These are phyloP conservation scores for Crithidia acanthocephali DNA, from an alignment of 208 protist species.

Conservation along the genomic window DNA sequence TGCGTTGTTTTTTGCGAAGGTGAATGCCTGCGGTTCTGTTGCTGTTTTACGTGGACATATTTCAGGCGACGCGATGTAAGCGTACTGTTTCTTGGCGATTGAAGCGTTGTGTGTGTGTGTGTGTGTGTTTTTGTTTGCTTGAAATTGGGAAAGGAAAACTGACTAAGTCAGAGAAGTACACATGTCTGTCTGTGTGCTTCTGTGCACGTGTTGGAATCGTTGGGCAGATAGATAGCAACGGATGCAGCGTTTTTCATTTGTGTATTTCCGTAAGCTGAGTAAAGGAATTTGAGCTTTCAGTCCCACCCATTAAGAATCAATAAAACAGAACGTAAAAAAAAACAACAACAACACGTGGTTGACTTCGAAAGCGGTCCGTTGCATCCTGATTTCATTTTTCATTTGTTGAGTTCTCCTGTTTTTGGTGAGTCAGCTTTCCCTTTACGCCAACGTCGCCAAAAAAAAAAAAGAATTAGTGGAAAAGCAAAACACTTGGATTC, in stretches of 20 bases:
- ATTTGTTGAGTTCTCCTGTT: constrained; percentile 13
- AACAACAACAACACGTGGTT: neutral
- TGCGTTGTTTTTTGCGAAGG: neutral
- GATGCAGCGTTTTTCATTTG: neutral
- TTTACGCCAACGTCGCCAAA: neutral
- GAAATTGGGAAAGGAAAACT: neutral
- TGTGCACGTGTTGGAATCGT: neutral
- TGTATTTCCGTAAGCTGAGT: neutral
- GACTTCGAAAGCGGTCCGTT: neutral
- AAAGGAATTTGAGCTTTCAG: constrained; percentile 8
- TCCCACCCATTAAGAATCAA: constrained; percentile 1
- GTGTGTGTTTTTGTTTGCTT: too few species aligned
- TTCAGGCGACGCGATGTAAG: neutral
- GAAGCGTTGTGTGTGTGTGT: too few species aligned
- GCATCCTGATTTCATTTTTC: constrained; percentile 15
- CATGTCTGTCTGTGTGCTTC: neutral
- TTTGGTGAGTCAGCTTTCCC: constrained; percentile 7
- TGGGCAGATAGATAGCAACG: neutral
- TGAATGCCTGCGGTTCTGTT: neutral
- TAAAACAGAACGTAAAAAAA: constrained; percentile 12
- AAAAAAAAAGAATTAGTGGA: neutral
- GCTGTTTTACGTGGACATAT: neutral
- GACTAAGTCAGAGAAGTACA: too few species aligned
- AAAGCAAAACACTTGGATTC: neutral
- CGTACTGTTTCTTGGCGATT: neutral